These are phyloP conservation scores for Picea abies DNA, from an alignment of 83 land plant genomes.

Conservation along the genomic window DNA sequence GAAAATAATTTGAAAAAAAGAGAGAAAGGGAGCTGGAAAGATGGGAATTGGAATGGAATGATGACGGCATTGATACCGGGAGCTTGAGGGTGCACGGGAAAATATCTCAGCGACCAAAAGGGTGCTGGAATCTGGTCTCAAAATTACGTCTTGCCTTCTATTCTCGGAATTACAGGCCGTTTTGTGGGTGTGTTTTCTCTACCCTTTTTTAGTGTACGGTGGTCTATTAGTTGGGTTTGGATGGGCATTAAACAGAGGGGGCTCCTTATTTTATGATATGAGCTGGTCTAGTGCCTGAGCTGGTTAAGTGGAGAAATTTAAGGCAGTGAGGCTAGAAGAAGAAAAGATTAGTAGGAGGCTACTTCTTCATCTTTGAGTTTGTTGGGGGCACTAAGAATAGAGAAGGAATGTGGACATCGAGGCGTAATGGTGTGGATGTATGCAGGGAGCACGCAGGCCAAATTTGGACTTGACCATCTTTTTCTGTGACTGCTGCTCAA, in stretches of 20 bases:
- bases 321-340: neutral
- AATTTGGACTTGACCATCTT: neutral
- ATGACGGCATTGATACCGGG: neutral
- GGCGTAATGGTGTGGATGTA: too few relatives aligned
- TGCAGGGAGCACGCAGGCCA: neutral
- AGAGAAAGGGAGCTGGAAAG: neutral
- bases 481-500: neutral
- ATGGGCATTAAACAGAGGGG: neutral
- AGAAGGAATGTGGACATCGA: neutral
- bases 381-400: too few relatives aligned
- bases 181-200: neutral
- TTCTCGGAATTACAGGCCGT: neutral
- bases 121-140: constrained; percentile 13
- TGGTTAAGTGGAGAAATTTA: constrained; percentile 10
- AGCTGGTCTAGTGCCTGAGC: neutral
- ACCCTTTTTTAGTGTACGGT: neutral
- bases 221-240: neutral
- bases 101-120: neutral
- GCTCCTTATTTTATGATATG: neutral
- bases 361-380: too few relatives aligned
- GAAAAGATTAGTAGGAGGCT: too few relatives aligned
- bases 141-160: neutral
- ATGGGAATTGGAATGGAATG: neutral
- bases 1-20: neutral
- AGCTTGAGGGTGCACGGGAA: neutral